These are phyloP conservation scores for Thelonectria olida DNA, from an alignment of 2,329 filamentous ascomycete species.

Conservation along the genomic window DNA sequence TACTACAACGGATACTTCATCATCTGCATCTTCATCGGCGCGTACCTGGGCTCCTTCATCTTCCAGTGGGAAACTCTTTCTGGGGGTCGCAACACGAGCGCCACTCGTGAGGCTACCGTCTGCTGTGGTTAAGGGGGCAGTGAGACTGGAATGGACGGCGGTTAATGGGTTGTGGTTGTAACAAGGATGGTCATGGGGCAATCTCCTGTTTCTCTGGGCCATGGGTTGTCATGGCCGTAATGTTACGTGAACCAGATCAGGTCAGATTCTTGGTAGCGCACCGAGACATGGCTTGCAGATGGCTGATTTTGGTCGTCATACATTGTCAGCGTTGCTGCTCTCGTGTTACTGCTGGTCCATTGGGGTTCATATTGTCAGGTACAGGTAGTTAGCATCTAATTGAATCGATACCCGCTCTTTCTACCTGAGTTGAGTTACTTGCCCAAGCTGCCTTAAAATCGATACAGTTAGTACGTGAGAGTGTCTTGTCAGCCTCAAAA, in stretches of 20 bases:
- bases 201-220: no score
- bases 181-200: neutral
- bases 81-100: constrained; percentile 43
- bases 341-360: neutral
- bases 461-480: neutral
- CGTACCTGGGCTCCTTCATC: constrained; percentile 75
- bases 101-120: constrained; percentile 49
- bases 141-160: neutral
- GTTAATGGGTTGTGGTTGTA: neutral
- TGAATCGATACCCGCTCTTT: constrained; percentile 5
- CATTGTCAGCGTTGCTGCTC: neutral
- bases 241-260: neutral
- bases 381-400: neutral
- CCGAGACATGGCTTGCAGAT: neutral
- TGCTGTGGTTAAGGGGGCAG: constrained; percentile 50
- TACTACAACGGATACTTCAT: constrained; percentile 79
- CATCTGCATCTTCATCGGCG: constrained; percentile 81
- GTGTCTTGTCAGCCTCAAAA: no score
- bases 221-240: neutral
- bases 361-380: neutral
- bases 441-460: neutral
- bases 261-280: neutral
- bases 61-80: constrained; percentile 74
- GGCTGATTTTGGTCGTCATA: neutral
- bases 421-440: no score